Base-by-base conservation (phyloP, 305 asterid genomes). In the Petunia hybrid region DNA sequence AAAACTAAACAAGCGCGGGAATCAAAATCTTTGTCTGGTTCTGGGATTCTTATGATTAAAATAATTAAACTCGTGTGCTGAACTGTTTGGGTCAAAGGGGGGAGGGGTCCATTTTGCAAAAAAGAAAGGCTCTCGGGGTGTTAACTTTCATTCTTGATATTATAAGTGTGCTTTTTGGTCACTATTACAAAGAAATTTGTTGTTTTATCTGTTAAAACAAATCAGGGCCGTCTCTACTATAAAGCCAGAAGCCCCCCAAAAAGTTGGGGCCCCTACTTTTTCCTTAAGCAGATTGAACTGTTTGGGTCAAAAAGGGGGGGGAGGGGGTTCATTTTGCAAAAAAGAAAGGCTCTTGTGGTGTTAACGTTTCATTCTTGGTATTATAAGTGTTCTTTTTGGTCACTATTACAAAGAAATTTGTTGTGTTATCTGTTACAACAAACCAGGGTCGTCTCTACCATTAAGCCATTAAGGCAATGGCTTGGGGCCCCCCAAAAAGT, bases 21-120 rank as follows among this genome's bases (percentile, higher is more conserved):
- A 83, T 85, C 89, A 63, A 86, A 85, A 89, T 86, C 81, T 60
- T 86, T 90, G 90, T 86, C 94, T 85, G 85, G 74, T 78, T 45
- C 45, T 62, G 74, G 71, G 74, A 62, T 43, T 62, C 51, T 78
- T 74, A 31, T 43, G 81, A 35, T 41, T 78, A 60, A 74, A 74
- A 74, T 78, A 78, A 62, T 38, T 1, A 42, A 62, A 78, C 62
- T 51, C 81, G 81, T 78, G 81, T 78, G 81, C 62, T 78, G 62
- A 62, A 78, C 71, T 78, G 45, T 45, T 78, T 78, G 48, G 81
- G 81, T 78, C 81, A 62, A 78, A 78, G 48, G 64, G 64, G 13
- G 64, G 64, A 13, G 70, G 83, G 82, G 61, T 45, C 35, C 39
- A 83, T 80, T 53, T 80, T 79, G 84, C 62, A 62, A 76, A 77